Conservation (phyloP, 2,329 filamentous ascomycete genomes). For the Penicillium decumbens region DNA sequence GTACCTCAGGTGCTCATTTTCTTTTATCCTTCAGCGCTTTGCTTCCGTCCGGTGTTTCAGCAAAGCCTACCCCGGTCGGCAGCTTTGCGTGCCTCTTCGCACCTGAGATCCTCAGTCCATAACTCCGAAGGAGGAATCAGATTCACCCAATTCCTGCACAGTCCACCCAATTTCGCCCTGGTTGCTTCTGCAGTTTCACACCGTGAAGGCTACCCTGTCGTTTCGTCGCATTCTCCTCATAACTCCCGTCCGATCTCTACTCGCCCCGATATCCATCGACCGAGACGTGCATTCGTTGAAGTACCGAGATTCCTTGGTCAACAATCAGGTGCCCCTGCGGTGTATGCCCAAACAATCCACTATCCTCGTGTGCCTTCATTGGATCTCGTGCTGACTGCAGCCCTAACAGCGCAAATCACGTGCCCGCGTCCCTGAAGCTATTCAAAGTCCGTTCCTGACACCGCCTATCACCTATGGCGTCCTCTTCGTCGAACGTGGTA, state of each 20-base stretch:
- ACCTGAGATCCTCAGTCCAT: neutral
- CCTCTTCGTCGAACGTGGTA: slow-evolving; percentile 91
- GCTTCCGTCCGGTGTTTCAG: slow-evolving; percentile 9
- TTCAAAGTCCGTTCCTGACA: slow-evolving; percentile 14
- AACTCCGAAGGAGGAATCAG: slow-evolving; percentile 4
- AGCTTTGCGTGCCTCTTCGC: slow-evolving; percentile 4
- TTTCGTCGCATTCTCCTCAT: neutral
- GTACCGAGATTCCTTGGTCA: slow-evolving; percentile 6
- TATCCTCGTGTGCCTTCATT: neutral
- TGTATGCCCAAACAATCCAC: slow-evolving; percentile 3
- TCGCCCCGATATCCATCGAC: slow-evolving; percentile 5
- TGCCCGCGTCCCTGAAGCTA: slow-evolving; percentile 19
- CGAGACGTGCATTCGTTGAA: slow-evolving; percentile 10
- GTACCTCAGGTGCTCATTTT: slow-evolving; percentile 17
- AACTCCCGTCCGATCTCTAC: slow-evolving; percentile 3
- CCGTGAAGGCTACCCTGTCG: neutral
- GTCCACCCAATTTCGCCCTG: slow-evolving; percentile 10
- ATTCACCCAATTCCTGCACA: slow-evolving; percentile 8
- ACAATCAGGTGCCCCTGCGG: slow-evolving; percentile 1
- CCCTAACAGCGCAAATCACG: slow-evolving; percentile 17
- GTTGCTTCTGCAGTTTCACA: neutral
- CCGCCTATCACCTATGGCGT: slow-evolving; percentile 58
- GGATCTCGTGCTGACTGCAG: slow-evolving; percentile 16
- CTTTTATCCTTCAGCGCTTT: slow-evolving; percentile 8
- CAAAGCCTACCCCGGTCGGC: slow-evolving; percentile 3